Conservation (phyloP, 2,329 filamentous ascomycete species). For the Trematosphaeria pertusa region DNA sequence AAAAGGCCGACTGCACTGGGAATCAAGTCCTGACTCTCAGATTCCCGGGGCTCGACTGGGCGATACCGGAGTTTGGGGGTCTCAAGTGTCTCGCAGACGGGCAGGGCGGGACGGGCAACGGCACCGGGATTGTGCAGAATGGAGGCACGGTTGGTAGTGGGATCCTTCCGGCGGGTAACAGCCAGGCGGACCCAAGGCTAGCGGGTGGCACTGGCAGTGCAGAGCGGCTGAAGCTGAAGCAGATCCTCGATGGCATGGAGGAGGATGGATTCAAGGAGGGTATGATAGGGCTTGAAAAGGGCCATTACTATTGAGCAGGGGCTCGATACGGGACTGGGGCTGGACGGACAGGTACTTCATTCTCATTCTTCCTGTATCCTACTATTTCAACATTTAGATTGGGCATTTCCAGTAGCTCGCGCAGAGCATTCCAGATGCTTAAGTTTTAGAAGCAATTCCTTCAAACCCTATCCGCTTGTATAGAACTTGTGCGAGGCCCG, state of each 20-base stretch:
- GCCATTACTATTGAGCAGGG: slow-evolving; percentile 37
- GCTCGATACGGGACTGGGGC: no score
- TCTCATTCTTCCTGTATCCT: no score
- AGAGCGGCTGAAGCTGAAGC: slow-evolving; percentile 26
- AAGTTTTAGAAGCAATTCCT: no score
- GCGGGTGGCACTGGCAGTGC: slow-evolving; percentile 34
- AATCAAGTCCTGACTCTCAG: slow-evolving; percentile 22
- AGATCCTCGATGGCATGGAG: slow-evolving; percentile 32
- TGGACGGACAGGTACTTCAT: no score
- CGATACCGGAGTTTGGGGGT: slow-evolving; percentile 30
- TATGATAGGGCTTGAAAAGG: slow-evolving; percentile 42
- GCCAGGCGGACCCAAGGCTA: slow-evolving; percentile 20
- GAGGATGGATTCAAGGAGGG: slow-evolving; percentile 35
- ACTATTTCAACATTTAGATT: no score
- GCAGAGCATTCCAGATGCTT: no score
- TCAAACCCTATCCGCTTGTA: no score
- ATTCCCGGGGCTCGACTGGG: slow-evolving; percentile 31
- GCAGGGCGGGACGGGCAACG: slow-evolving; percentile 5
- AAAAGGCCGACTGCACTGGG: slow-evolving; percentile 29
- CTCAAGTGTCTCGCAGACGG: slow-evolving; percentile 32
- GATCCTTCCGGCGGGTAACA: slow-evolving; percentile 6
- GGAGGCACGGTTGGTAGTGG: slow-evolving; percentile 1
- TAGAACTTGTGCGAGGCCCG: no score
- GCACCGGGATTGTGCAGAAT: slow-evolving; percentile 6
- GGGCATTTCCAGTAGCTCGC: no score